phyloP scores from a whole-genome alignment of 768 basidiomycete genomes.

The Mycena vitilis region DNA sequence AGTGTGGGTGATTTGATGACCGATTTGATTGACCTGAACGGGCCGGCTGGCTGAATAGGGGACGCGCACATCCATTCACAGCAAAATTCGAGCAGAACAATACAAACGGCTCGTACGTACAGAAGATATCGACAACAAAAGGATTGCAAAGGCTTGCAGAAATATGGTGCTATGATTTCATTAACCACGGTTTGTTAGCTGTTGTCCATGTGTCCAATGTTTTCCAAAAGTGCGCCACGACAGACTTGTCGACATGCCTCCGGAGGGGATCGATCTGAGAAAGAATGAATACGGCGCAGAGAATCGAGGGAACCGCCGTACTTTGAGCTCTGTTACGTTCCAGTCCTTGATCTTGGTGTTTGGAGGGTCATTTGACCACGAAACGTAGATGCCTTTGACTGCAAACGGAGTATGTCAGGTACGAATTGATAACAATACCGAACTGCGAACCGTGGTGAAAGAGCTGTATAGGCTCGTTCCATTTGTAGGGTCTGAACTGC shows the following conservation, averaged over 20 bases:
- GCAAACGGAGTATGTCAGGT: background rate
- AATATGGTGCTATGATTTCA: constrained; percentile 46
- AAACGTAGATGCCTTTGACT: constrained; percentile 97
- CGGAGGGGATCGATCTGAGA: constrained; percentile 87
- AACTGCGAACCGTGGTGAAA: constrained; percentile 87
- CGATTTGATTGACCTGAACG: background rate
- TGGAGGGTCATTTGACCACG: constrained; percentile 93
- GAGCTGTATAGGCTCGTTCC: constrained; percentile 90
- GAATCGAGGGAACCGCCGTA: constrained; percentile 43
- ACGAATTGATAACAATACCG: constrained; percentile 6
- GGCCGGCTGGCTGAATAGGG: no score
- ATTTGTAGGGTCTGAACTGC: constrained; percentile 98
- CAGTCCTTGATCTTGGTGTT: constrained; percentile 93
- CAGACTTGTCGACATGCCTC: constrained; percentile 93
- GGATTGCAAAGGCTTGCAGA: background rate
- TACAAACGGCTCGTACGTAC: background rate
- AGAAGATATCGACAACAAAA: constrained; percentile 1
- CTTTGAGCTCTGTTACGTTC: constrained; percentile 97
- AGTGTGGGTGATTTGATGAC: background rate
- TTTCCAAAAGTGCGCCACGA: constrained; percentile 97
- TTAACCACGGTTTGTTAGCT: constrained; percentile 82
- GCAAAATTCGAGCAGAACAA: no score
- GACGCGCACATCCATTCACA: no score
- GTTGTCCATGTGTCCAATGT: constrained; percentile 88
- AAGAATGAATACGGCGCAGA: constrained; percentile 4